Evolutionary conservation across 164 flowering plant genomes (phyloP).

Genomic region (Taxillus chinensis): DNA sequence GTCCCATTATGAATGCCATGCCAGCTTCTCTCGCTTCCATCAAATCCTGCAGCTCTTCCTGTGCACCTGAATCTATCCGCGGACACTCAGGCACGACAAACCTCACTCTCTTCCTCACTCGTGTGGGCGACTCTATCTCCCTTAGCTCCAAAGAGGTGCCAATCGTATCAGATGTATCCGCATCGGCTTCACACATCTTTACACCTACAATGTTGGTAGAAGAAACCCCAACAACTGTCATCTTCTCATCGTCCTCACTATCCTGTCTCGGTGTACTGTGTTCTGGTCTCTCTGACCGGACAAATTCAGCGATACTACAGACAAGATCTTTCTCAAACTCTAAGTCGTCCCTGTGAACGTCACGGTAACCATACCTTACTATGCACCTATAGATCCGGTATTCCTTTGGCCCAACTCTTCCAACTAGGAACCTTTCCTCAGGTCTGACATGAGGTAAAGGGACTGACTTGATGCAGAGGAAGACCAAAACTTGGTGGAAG

Average conservation of each 20-base stretch:
- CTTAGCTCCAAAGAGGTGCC: conserved; percentile 22
- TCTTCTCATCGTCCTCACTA: conserved; percentile 25
- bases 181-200: conserved; percentile 28
- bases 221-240: conserved; percentile 57
- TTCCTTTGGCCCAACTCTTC: conserved; percentile 64
- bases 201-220: conserved; percentile 29
- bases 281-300: conserved; percentile 35
- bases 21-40: conserved; percentile 85
- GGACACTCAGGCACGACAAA: conserved; percentile 62
- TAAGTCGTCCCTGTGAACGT: conserved; percentile 46
- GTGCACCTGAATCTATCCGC: conserved; percentile 18
- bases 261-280: conserved; percentile 5
- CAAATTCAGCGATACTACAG: conserved; percentile 64
- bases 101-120: conserved; percentile 54
- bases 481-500: conserved; percentile 67
- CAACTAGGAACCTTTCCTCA: conserved; percentile 65
- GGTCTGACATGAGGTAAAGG: conserved; percentile 68
- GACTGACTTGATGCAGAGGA: conserved; percentile 65
- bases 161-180: conserved; percentile 8
- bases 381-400: conserved; percentile 63
- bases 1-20: conserved; percentile 61
- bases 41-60: conserved; percentile 50
- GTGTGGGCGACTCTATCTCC: conserved; percentile 24
- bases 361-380: conserved; percentile 63
- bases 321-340: conserved; percentile 66